phyloP scores from a whole-genome alignment of 1,139 yeast species.

The Taphrina pruni region DNA sequence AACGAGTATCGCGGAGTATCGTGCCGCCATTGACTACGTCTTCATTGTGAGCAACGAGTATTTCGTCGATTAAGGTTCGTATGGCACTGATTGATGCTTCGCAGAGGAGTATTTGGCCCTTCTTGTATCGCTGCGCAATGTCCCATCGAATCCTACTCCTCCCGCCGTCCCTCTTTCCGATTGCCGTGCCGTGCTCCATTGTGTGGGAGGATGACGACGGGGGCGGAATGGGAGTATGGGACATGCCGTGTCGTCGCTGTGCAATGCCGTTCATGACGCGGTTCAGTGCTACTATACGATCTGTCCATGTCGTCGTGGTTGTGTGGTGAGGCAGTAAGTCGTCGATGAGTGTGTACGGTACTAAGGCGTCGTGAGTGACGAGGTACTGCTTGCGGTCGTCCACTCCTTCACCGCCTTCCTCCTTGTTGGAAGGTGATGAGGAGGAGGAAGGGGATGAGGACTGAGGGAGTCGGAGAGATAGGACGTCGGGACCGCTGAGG shows the following conservation, averaged over 20 bases:
- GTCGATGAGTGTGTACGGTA: background rate
- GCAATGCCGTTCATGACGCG: background rate
- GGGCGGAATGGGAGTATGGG: background rate
- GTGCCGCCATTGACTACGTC: background rate
- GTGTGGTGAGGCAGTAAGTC: background rate
- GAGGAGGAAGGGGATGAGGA: background rate
- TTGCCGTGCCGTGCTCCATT: background rate
- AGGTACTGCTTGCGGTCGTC: background rate
- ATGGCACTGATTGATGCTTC: background rate
- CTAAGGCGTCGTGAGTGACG: background rate
- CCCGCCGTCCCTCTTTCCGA: background rate
- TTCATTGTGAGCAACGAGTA: background rate
- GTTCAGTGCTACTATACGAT: background rate
- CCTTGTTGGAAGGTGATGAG: too few species aligned
- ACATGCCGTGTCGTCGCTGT: background rate
- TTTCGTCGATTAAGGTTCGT: background rate
- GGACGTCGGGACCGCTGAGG: constrained; percentile 17
- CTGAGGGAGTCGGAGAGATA: background rate
- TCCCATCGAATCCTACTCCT: background rate
- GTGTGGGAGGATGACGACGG: background rate
- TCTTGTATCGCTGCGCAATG: background rate
- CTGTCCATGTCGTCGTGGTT: background rate
- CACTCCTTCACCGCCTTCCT: background rate
- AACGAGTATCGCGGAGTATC: background rate
- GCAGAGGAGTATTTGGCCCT: background rate